These are phyloP conservation scores for Cytospora piceicola DNA, from an alignment of 2,329 filamentous ascomycete species.

Conservation along the genomic window DNA sequence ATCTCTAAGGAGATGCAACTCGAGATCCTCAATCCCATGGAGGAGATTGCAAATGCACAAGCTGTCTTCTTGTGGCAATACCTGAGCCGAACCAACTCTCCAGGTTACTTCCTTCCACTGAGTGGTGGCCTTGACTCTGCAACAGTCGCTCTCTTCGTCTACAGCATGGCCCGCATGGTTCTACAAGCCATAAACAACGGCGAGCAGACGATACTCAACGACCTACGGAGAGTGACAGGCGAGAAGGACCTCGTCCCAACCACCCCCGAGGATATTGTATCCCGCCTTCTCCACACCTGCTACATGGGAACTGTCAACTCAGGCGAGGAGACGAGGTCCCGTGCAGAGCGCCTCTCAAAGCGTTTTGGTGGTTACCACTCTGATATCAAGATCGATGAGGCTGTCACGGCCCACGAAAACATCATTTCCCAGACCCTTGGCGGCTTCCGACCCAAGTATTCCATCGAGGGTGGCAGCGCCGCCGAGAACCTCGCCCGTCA, in stretches of 20 bases:
- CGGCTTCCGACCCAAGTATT: constrained; percentile 45
- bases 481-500: constrained; percentile 68
- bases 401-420: constrained; percentile 57
- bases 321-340: constrained; percentile 58
- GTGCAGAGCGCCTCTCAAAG: constrained; percentile 62
- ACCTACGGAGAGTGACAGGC: constrained; percentile 31
- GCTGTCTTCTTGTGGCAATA: constrained; percentile 35
- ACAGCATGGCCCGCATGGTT: constrained; percentile 32
- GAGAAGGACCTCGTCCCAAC: constrained; percentile 27
- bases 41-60: constrained; percentile 40
- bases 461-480: constrained; percentile 60
- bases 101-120: constrained; percentile 32
- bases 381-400: constrained; percentile 71
- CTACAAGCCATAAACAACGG: constrained; percentile 29
- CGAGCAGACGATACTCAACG: constrained; percentile 29
- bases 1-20: constrained; percentile 28
- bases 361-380: constrained; percentile 72
- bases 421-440: constrained; percentile 36
- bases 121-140: constrained; percentile 34
- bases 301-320: constrained; percentile 67
- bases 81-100: constrained; percentile 30
- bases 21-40: constrained; percentile 35
- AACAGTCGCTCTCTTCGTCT: constrained; percentile 33
- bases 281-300: constrained; percentile 44
- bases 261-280: constrained; percentile 31